Evolutionary conservation across 2,329 filamentous ascomycete genomes (phyloP).

Genomic region (Gyromitra esculenta): DNA sequence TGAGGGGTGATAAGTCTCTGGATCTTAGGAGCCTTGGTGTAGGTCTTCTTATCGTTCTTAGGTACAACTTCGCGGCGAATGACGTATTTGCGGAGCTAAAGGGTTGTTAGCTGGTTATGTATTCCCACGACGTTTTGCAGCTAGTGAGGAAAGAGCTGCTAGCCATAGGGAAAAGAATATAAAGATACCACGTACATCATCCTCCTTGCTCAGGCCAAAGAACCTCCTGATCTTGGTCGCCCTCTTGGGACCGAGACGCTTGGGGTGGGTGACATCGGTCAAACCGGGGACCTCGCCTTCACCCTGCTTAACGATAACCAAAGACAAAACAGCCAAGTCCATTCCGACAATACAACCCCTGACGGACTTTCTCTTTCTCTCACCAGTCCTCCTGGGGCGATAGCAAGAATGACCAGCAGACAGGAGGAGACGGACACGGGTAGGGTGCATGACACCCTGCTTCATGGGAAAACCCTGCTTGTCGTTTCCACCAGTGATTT

Average conservation of each 20-base stretch:
- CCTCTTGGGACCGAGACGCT: constrained; percentile 99
- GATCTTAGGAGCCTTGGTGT: constrained; percentile 99
- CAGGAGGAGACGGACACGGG: constrained; percentile 97
- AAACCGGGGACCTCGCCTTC: constrained; percentile 92
- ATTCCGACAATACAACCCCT: constrained; percentile 98
- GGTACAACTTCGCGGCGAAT: constrained; percentile 98
- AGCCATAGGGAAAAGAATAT: background rate
- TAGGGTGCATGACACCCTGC: constrained; percentile 99
- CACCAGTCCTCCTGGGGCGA: constrained; percentile 94
- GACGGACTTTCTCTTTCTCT: constrained; percentile 99
- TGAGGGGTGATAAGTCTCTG: constrained; percentile 99
- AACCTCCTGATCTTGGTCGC: constrained; percentile 99
- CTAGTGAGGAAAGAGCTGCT: constrained; percentile 62
- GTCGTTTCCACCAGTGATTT: constrained; percentile 99
- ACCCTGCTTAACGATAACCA: constrained; percentile 97
- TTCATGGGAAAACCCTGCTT: constrained; percentile 99
- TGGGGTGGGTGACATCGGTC: constrained; percentile 97
- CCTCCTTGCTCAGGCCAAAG: constrained; percentile 99
- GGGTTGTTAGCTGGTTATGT: constrained; percentile 57
- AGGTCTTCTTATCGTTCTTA: constrained; percentile 95
- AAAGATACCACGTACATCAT: constrained; percentile 82
- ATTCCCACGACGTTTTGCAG: constrained; percentile 65
- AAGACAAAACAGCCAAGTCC: constrained; percentile 93
- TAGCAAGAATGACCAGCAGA: constrained; percentile 98
- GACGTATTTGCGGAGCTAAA: constrained; percentile 97